Conservation (phyloP, 1,284 basidiomycete genomes). For the Melampsora abietis-canadensis region DNA sequence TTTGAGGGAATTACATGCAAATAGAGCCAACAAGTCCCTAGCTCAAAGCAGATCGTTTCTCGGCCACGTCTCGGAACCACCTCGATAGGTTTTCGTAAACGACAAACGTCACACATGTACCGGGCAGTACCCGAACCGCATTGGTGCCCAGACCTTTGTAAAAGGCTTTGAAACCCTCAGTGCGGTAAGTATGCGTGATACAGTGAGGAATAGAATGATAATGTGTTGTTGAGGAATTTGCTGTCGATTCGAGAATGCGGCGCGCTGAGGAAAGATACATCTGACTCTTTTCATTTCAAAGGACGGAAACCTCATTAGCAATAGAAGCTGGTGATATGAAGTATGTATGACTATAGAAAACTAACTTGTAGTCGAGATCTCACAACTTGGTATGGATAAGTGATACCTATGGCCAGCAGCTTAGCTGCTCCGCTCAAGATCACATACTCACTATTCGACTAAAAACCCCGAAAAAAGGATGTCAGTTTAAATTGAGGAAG, state of each 20-base stretch:
- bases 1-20: too few relatives aligned
- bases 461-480: not conserved
- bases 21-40: too few relatives aligned
- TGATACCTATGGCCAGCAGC: slow-evolving; percentile 74
- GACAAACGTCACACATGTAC: slow-evolving; percentile 96
- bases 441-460: slow-evolving; percentile 91
- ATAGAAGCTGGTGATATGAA: not conserved
- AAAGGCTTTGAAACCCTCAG: slow-evolving; percentile 80
- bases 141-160: slow-evolving; percentile 96
- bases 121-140: slow-evolving; percentile 88
- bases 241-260: slow-evolving; percentile 63
- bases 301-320: not conserved
- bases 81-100: slow-evolving; percentile 81
- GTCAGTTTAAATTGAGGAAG: too few relatives aligned
- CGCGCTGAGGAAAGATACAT: slow-evolving; percentile 49
- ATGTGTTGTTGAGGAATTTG: slow-evolving; percentile 49
- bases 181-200: slow-evolving; percentile 71
- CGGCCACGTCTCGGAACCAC: slow-evolving; percentile 17
- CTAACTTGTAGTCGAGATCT: slow-evolving; percentile 85
- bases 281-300: slow-evolving; percentile 9
- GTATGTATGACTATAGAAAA: slow-evolving; percentile 40
- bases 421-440: slow-evolving; percentile 88
- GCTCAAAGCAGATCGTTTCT: not conserved
- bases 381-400: slow-evolving; percentile 97
- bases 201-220: slow-evolving; percentile 80